These are phyloP conservation scores for Wickerhamiella vanderwaltii DNA, from an alignment of 805 yeast species.

Conservation along the genomic window DNA sequence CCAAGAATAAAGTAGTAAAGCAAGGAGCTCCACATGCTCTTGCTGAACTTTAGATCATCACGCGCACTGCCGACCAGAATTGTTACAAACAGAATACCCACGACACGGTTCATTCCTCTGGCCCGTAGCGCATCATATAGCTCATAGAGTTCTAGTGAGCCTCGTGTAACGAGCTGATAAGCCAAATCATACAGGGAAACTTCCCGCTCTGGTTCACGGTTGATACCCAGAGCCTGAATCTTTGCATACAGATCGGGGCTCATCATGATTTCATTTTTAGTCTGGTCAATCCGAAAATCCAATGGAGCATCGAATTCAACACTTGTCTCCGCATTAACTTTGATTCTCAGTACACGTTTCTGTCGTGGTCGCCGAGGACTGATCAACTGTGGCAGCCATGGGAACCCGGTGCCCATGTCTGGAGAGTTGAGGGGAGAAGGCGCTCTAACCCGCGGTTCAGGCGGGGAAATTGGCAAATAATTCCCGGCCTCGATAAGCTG, in stretches of 20 bases:
- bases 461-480: conserved; percentile 2
- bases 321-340: not conserved
- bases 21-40: not conserved
- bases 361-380: conserved; percentile 5
- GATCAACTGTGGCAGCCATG: conserved; percentile 1
- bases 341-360: not conserved
- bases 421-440: conserved; percentile 7
- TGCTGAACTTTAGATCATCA: not conserved
- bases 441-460: not conserved
- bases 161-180: not conserved
- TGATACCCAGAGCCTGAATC: not conserved
- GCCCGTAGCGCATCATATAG: not conserved
- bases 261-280: not conserved
- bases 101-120: not conserved
- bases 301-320: conserved; percentile 3
- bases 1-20: not conserved
- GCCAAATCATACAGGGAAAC: not conserved
- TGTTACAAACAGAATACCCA: not conserved
- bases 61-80: not conserved
- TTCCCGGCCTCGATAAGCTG: conserved; percentile 10
- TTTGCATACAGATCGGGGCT: conserved; percentile 2
- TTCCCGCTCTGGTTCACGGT: too few species aligned
- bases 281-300: conserved; percentile 1
- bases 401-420: conserved; percentile 4
- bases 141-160: not conserved